Percentiles rank a stretch among this genome's conserved stretches.
Conservation (phyloP, 2,329 filamentous ascomycete genomes). For the Escovopsis weberi region DNA sequence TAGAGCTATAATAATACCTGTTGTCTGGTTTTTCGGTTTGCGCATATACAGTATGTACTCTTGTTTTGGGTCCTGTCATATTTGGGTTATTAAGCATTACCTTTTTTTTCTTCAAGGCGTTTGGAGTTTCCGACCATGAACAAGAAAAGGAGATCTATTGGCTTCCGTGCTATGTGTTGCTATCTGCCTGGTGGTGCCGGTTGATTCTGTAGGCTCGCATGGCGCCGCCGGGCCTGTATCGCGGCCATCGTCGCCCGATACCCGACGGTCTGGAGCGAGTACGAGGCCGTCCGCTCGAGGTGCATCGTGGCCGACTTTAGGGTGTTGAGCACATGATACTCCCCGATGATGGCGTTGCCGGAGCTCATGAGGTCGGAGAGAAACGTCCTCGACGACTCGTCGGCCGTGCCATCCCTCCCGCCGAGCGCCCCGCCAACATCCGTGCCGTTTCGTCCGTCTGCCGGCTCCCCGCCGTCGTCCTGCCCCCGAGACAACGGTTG, state of each 20-base stretch:
- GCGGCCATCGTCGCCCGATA: conserved; percentile 41
- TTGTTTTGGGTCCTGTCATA: neutral
- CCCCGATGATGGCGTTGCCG: conserved; percentile 38
- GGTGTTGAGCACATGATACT: conserved; percentile 38
- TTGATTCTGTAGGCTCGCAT: conserved; percentile 15
- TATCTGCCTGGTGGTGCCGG: conserved; percentile 9
- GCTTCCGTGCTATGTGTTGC: neutral
- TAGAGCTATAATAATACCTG: conserved; percentile 16
- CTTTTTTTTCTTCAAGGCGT: neutral
- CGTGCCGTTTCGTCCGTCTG: conserved; percentile 11
- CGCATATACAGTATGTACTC: neutral
- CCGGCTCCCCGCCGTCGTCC: neutral
- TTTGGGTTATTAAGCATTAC: too few species aligned
- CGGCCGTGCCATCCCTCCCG: conserved; percentile 10
- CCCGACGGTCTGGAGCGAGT: conserved; percentile 37
- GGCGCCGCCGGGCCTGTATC: conserved; percentile 28
- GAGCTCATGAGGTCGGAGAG: conserved; percentile 36
- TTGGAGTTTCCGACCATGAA: too few species aligned
- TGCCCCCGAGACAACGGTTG: conserved; percentile 13
- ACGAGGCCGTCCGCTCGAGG: conserved; percentile 30
- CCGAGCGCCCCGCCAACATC: conserved; percentile 8
- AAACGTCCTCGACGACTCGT: conserved; percentile 21
- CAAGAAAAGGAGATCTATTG: neutral
- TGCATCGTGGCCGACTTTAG: conserved; percentile 32
- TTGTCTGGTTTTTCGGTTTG: neutral